Base-by-base conservation (phyloP, 345 rosid species). In the Pistacia vera region DNA sequence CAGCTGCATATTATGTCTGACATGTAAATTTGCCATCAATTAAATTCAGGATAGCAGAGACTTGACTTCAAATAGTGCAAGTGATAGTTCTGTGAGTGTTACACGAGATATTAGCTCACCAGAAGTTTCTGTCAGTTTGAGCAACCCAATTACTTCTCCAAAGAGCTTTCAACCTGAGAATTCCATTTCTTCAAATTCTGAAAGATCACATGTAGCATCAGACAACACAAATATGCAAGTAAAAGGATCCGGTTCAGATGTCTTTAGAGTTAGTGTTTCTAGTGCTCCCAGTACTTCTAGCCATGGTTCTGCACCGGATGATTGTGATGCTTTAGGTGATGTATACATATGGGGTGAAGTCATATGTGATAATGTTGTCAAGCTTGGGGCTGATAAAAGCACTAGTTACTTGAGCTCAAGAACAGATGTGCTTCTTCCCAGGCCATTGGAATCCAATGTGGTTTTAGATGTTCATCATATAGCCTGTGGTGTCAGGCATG, bases 261-360 rank as follows among this genome's bases (percentile, higher is more conserved):
- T 86, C 83, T 86, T 93, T 82, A 93, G 99, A 71, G 97, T 90
- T 84, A 96, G 99, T 86, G 97, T 96, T 77, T 96, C 99, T 64
- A 93, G 99, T 75, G 93, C 83, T 30, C 99, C 92, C 72, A 96
- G 98, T 87, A 91, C 94, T 62, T 93, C 97, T 59, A 96, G 98
- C 82, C 99, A 96, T 75, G 97, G 98, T 70, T 96, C 98, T 79
- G 97, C 90, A 81, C 95, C 97, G 14, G 98, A 93, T 80, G 95
- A 96, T 83, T 91, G 90, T 74, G 99, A 93, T 87, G 99, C 99
- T 62, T 75, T 92, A 81, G 98, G 98, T 62, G 99, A 96, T 83
- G 97, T 96, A 70, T 96, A 92, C 78, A 83, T 96, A 71, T 96
- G 98, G 99, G 98, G 99, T 71, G 98, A 96, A 86, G 88, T 93